These are phyloP conservation scores for Dothideomycetidae sp. DNA, from an alignment of 2,329 filamentous ascomycete species.

Conservation along the genomic window DNA sequence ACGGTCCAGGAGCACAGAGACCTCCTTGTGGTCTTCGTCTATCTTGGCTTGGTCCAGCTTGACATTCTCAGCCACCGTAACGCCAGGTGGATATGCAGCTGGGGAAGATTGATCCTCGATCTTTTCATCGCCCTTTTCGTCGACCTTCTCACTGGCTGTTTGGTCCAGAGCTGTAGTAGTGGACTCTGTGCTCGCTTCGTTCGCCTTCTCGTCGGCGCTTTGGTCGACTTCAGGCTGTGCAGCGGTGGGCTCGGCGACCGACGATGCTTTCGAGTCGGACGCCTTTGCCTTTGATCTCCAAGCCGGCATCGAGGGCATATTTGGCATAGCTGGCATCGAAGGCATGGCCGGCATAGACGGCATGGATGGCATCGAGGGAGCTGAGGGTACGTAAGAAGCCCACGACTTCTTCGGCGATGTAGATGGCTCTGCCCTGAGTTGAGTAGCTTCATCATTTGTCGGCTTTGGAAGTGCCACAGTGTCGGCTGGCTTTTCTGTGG, in stretches of 20 bases:
- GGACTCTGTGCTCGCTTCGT: not conserved
- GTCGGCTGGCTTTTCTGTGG: conserved; percentile 14
- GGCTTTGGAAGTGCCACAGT: conserved; percentile 6
- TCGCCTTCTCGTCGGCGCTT: conserved; percentile 1
- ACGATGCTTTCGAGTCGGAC: not conserved
- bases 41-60: conserved; percentile 26
- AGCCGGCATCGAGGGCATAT: conserved; percentile 9
- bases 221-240: not conserved
- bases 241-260: not conserved
- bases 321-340: conserved; percentile 18
- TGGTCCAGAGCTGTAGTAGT: not conserved
- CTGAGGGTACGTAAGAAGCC: conserved; percentile 21
- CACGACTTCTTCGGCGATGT: conserved; percentile 25
- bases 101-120: conserved; percentile 8
- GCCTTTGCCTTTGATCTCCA: conserved; percentile 1
- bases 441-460: conserved; percentile 19
- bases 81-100: conserved; percentile 18
- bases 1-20: conserved; percentile 65
- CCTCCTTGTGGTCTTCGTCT: conserved; percentile 52
- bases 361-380: conserved; percentile 11
- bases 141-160: conserved; percentile 1
- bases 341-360: conserved; percentile 14
- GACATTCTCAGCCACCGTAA: conserved; percentile 20
- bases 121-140: conserved; percentile 23
- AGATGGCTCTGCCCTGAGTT: conserved; percentile 16